Evolutionary conservation across 345 rosid genomes (phyloP).

Genomic region (Alliaria petiolata): DNA sequence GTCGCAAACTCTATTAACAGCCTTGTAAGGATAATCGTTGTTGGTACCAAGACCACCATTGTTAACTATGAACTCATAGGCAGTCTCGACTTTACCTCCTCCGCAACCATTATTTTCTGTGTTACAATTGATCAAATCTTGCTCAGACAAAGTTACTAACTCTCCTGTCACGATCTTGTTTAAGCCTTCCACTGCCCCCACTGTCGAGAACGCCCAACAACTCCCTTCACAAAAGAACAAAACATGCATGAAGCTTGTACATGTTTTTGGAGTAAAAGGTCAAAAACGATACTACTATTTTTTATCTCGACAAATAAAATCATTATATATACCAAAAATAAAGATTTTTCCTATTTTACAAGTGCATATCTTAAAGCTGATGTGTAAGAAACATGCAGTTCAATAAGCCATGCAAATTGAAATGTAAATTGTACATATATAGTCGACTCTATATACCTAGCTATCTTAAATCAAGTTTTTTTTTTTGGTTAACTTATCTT

Average conservation of each 20-base stretch:
- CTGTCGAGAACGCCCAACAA: slow-evolving; percentile 91
- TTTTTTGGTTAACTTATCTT: too few relatives aligned
- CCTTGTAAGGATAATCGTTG: slow-evolving; percentile 51
- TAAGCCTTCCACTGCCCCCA: slow-evolving; percentile 75
- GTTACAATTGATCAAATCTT: slow-evolving; percentile 75
- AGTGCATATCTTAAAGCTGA: slow-evolving; percentile 11
- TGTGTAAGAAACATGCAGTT: slow-evolving; percentile 22
- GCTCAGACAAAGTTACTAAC: slow-evolving; percentile 62
- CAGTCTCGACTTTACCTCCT: slow-evolving; percentile 61
- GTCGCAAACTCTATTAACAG: neutral
- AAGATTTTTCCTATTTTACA: neutral
- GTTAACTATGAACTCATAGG: slow-evolving; percentile 42
- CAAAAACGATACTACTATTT: too few relatives aligned
- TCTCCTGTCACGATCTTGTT: slow-evolving; percentile 59
- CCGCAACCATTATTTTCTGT: slow-evolving; percentile 38
- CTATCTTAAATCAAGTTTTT: too few relatives aligned
- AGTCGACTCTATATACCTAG: too few relatives aligned
- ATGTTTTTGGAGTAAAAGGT: too few relatives aligned
- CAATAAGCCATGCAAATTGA: slow-evolving; percentile 22
- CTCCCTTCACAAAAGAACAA: slow-evolving; percentile 43
- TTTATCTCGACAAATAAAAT: neutral
- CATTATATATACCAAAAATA: neutral
- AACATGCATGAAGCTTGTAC: neutral
- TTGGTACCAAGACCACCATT: slow-evolving; percentile 54
- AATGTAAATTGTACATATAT: slow-evolving; percentile 4